Percentiles rank a stretch among this genome's conserved stretches.
These are phyloP conservation scores for Boletus tylopilopsis DNA, from an alignment of 768 basidiomycete genomes.

Conservation along the genomic window DNA sequence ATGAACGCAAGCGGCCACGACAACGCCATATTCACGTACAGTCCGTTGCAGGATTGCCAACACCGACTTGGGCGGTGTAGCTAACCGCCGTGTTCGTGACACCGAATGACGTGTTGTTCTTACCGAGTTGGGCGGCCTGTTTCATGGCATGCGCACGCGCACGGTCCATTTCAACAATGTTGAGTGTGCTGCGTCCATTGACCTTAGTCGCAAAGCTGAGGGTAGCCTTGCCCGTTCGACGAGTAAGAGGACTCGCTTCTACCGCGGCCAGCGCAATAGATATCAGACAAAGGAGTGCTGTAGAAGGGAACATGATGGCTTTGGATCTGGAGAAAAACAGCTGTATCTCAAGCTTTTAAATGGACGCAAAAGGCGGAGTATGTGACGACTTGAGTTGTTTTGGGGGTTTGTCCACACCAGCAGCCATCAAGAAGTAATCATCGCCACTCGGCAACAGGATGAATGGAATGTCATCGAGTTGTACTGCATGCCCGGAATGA, in stretches of 20 bases:
- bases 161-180: slow-evolving; percentile 17
- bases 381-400: too few relatives aligned
- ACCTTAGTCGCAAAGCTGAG: slow-evolving; percentile 14
- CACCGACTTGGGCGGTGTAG: slow-evolving; percentile 26
- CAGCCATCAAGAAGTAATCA: too few relatives aligned
- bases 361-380: too few relatives aligned
- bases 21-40: slow-evolving; percentile 14
- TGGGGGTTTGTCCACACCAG: too few relatives aligned
- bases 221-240: slow-evolving; percentile 2
- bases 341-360: too few relatives aligned
- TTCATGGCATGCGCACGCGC: slow-evolving; percentile 13
- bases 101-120: slow-evolving; percentile 2
- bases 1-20: neutral
- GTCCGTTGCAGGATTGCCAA: slow-evolving; percentile 24
- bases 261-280: slow-evolving; percentile 11
- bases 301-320: slow-evolving; percentile 13
- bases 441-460: too few relatives aligned
- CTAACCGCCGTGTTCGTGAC: slow-evolving; percentile 18
- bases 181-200: slow-evolving; percentile 7
- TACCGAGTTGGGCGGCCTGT: neutral
- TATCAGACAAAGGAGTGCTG: slow-evolving; percentile 7
- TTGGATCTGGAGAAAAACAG: neutral
- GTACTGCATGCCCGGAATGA: too few relatives aligned
- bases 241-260: slow-evolving; percentile 11
- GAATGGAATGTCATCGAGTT: too few relatives aligned